These are phyloP conservation scores for Xylariaceae sp. DNA, from an alignment of 2,329 filamentous ascomycete genomes.

Conservation along the genomic window DNA sequence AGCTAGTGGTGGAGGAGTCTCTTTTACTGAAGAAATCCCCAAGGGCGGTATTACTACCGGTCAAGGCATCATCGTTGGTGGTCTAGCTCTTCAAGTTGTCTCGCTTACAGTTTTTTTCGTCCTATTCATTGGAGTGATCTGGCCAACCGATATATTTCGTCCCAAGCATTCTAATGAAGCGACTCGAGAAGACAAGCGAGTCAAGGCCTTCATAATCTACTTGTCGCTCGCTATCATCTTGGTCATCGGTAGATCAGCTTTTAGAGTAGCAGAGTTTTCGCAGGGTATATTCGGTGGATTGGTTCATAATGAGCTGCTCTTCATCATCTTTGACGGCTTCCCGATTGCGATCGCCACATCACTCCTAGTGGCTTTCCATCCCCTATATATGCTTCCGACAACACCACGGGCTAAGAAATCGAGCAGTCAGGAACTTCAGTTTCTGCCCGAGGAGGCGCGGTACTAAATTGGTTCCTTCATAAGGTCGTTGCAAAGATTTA, in stretches of 20 bases:
- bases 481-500: no score
- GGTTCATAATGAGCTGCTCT: conserved; percentile 19
- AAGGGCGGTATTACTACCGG: conserved; percentile 18
- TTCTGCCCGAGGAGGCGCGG: conserved; percentile 10
- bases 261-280: conserved; percentile 21
- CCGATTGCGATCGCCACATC: conserved; percentile 24
- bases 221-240: conserved; percentile 21
- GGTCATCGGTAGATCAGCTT: conserved; percentile 22
- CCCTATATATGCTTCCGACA: conserved; percentile 23
- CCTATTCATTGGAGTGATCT: conserved; percentile 23
- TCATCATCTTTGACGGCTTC: conserved; percentile 26
- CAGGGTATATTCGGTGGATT: conserved; percentile 16
- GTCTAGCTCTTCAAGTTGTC: conserved; percentile 21
- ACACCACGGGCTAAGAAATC: conserved; percentile 13
- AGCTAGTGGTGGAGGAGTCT: conserved; percentile 19
- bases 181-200: conserved; percentile 6
- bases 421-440: conserved; percentile 16
- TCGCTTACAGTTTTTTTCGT: conserved; percentile 24
- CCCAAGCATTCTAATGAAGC: neutral
- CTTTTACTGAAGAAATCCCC: neutral
- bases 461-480: no score
- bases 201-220: conserved; percentile 19
- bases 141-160: conserved; percentile 19
- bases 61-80: conserved; percentile 20
- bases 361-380: conserved; percentile 21